Base-by-base conservation (phyloP, 805 yeast genomes). In the Schwanniomyces vanrijiae region DNA sequence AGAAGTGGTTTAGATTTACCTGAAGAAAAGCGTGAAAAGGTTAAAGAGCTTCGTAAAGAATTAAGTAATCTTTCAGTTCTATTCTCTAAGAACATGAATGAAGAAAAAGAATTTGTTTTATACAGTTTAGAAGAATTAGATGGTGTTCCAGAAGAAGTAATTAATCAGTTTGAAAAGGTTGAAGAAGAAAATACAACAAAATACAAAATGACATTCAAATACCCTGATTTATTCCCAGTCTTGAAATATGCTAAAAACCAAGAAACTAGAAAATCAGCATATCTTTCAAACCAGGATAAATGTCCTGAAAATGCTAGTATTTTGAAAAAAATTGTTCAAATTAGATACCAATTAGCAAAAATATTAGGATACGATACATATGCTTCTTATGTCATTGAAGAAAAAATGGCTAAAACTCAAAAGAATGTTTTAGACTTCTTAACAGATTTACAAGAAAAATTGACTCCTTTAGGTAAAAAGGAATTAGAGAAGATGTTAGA, bases 181-280 rank as follows among this genome's bases (percentile, higher is more conserved):
- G 67, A 68, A 29, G 67, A 65, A 9, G 76, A 69, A 18, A 80
- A 71, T 19, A 74, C 67, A 14, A 66, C 64, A 14, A 64, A 68
- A 44, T 53, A 48, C 33, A 84, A 84, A 59, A 85, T 89, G 74
- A 85, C 94, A 2, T 87, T 80, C 71, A 88, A 89, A 64, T 86
- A 86, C 58, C 94, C 96, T 1, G 96, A 88, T 60, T 64, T 85
- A 41, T 70, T 84, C 51, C 95, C 95, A 1, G 85, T 86, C n/a
- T 65, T 87, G 64, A 86, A 86, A 61, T 82, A 82, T 62, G 91
- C 95, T 37, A 72, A 75, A 46, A 68, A 67, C 52, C 76, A 82
- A 37, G 78, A 77, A 18, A 86, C 94, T 2, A 80, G 96, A 68
- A 82, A 80, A 58, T 59, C 64, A 10, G 89, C 90, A 1, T 84